Evolutionary conservation across 352 stramenopile genomes (phyloP), one percentile per base, ranked within the genome.

Genomic region (Globisporangium megalacanthum): DNA sequence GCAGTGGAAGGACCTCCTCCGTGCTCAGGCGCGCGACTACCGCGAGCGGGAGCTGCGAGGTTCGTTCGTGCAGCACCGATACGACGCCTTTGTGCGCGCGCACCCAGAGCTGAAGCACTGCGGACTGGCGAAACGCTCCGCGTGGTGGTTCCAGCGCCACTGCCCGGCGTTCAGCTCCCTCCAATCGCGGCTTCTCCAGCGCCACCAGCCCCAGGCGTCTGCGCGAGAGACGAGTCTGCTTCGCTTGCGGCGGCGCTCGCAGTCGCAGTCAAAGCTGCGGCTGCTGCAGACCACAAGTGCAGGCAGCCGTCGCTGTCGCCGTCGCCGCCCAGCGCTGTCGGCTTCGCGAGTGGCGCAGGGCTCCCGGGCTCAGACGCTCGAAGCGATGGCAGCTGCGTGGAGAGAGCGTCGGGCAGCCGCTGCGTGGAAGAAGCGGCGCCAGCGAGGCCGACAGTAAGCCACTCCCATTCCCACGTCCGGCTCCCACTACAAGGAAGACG

Each of bases 1-100:
- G 7, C 42, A 45, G 29, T 68, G 60, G 59, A 64, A 61, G 10
- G 66, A 73, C 50, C 36, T n/a, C 35, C 45, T 71, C 7, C 59
- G 55, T 17, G 29, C 50, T 13, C 49, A 68, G 15, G n/a, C 53
- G 25, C 42, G 65, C 47, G 56, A 49, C n/a, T 54, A 51, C 4
- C 20, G 49, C 22, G 50, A 60, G 37, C 54, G 44, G 19, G 41
- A 39, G 14, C 46, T 20, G n/a, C 54, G 49, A 15, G 68, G 66
- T 49, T 55, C 66, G 13, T 73, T 73, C 19, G 66, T 73, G 11
- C 58, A 58, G n/a, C 52, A 54, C 35, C 46, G 50, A 33, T 70
- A 70, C 53, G 46, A 57, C 8, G 41, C 35, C 8, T 73, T 73
- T 29, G 49, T 70, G 33, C 60, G 49, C 29, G n/a, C 55, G 47